Percentiles rank a stretch among this genome's conserved stretches.
These are phyloP conservation scores for Fusarium sp. DNA, from an alignment of 2,329 filamentous ascomycete genomes.

Conservation along the genomic window DNA sequence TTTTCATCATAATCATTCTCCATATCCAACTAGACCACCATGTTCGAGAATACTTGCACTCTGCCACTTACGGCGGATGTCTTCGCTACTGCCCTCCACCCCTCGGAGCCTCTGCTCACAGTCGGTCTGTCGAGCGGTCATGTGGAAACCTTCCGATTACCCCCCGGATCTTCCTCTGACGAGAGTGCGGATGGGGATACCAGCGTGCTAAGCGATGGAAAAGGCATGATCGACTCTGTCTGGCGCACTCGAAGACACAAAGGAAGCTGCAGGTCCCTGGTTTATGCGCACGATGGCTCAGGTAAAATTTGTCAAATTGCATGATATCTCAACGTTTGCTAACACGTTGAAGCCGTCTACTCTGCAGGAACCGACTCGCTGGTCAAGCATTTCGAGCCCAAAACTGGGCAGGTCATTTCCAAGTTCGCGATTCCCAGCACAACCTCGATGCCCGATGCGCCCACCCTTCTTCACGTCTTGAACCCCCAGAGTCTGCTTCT, in stretches of 20 bases:
- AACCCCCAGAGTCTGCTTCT: conserved; percentile 91
- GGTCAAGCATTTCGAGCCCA: conserved; percentile 71
- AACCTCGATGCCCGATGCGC: conserved; percentile 74
- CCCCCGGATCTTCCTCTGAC: conserved; percentile 65
- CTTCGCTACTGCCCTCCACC: conserved; percentile 90
- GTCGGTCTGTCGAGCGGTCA: conserved; percentile 89
- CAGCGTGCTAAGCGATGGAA: conserved; percentile 72
- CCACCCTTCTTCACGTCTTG: conserved; percentile 85
- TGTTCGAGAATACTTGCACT: conserved; percentile 94
- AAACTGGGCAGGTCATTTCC: conserved; percentile 78
- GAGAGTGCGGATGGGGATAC: conserved; percentile 66
- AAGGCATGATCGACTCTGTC: conserved; percentile 82
- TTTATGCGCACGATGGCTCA: conserved; percentile 83
- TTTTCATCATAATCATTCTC: neutral
- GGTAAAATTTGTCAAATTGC: conserved; percentile 58
- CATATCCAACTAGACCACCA: conserved; percentile 54
- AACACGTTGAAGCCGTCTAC: conserved; percentile 66
- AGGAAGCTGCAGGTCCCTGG: conserved; percentile 88
- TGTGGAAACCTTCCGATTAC: conserved; percentile 86
- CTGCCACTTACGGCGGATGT: conserved; percentile 89
- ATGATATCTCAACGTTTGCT: neutral
- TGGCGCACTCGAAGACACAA: conserved; percentile 95
- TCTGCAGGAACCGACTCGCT: conserved; percentile 75
- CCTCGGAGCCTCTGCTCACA: conserved; percentile 85
- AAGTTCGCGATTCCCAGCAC: conserved; percentile 83